Conservation (phyloP, 345 rosid species). For the Populus deltoides region DNA sequence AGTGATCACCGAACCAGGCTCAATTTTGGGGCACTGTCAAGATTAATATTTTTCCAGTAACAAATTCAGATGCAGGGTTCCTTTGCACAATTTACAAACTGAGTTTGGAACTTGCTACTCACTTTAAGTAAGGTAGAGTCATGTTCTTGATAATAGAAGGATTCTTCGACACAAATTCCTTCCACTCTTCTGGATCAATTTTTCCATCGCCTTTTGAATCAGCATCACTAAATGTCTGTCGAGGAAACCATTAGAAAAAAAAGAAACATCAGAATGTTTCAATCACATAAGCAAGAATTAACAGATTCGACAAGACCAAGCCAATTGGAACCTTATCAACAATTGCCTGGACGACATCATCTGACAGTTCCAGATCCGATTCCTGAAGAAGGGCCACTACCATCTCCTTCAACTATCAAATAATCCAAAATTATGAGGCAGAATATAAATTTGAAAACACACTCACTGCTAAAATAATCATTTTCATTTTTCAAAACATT, state of each 20-base stretch:
- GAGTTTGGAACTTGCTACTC: slow-evolving; percentile 18
- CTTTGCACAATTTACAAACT: background rate
- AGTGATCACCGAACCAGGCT: background rate
- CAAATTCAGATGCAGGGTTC: background rate
- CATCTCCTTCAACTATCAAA: slow-evolving; percentile 77
- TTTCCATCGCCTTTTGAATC: slow-evolving; percentile 68
- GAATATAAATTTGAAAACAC: background rate
- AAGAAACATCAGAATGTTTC: background rate
- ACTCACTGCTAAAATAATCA: too few species aligned
- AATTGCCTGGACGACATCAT: slow-evolving; percentile 63
- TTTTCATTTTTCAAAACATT: background rate
- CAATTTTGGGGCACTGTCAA: background rate
- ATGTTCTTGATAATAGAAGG: slow-evolving; percentile 89
- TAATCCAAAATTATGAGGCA: background rate
- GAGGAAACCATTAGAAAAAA: background rate
- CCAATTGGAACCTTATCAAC: slow-evolving; percentile 58
- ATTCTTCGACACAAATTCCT: slow-evolving; percentile 57
- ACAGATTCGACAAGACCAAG: background rate
- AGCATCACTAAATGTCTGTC: slow-evolving; percentile 67
- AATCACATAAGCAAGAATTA: background rate
- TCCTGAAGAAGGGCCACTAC: slow-evolving; percentile 80
- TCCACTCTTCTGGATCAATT: slow-evolving; percentile 87
- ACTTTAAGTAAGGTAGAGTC: slow-evolving; percentile 89
- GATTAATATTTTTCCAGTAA: background rate
- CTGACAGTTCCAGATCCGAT: slow-evolving; percentile 66